Conservation (phyloP, 495 filamentous ascomycete species). For the Copromyces sp. region DNA sequence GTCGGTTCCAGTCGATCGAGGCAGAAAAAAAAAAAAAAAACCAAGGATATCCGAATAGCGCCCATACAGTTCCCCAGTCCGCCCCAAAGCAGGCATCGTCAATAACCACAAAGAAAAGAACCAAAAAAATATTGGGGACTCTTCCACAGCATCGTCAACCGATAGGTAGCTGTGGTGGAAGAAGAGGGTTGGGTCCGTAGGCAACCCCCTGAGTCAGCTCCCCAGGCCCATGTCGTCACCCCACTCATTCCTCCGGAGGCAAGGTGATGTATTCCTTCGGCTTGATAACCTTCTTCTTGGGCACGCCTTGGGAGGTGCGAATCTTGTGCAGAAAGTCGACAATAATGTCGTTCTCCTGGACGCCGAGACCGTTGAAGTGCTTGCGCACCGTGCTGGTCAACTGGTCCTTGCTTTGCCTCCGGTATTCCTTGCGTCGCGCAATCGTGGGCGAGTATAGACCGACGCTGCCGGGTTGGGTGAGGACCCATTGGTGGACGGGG, state of each 20-base stretch:
- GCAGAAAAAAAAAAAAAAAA: background rate
- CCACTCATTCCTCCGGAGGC: background rate
- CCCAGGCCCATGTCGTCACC: background rate
- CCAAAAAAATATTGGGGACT: background rate
- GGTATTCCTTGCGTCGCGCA: slow-evolving; percentile 47
- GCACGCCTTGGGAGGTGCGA: slow-evolving; percentile 26
- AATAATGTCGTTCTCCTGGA: slow-evolving; percentile 80
- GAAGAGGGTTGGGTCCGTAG: background rate
- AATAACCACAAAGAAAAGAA: background rate
- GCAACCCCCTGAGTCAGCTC: background rate
- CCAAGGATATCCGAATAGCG: background rate
- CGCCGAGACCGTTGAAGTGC: slow-evolving; percentile 78
- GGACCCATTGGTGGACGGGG: slow-evolving; percentile 59
- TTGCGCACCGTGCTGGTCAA: slow-evolving; percentile 75
- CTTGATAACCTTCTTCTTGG: slow-evolving; percentile 16
- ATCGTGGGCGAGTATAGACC: slow-evolving; percentile 67
- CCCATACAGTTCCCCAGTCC: background rate
- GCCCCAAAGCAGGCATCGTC: background rate
- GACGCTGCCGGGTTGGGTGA: slow-evolving; percentile 56
- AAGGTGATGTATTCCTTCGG: background rate
- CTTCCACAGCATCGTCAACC: background rate
- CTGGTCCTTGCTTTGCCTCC: slow-evolving; percentile 65
- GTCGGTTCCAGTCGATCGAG: background rate
- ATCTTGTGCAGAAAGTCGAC: slow-evolving; percentile 83
- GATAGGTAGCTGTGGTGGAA: background rate